Evolutionary conservation across 2,329 filamentous ascomycete species (phyloP).

Genomic region (Arthroderma sp.): DNA sequence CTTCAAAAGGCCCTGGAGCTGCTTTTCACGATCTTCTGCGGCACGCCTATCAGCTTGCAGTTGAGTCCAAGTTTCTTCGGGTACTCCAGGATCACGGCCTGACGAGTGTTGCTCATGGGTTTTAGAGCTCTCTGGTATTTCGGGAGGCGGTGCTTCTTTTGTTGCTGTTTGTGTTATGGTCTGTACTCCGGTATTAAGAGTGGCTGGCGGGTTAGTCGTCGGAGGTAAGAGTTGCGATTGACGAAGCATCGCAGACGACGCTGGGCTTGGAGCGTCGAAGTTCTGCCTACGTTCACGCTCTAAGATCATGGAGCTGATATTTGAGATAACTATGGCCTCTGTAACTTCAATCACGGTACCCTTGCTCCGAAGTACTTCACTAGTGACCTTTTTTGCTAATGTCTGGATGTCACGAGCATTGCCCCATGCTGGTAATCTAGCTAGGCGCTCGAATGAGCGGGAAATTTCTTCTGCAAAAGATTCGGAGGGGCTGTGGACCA

Average conservation of each 20-base stretch:
- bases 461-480: slow-evolving; percentile 31
- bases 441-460: too few species aligned
- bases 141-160: neutral
- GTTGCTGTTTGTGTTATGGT: too few species aligned
- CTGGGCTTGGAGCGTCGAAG: too few species aligned
- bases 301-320: slow-evolving; percentile 12
- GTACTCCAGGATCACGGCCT: slow-evolving; percentile 45
- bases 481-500: slow-evolving; percentile 6
- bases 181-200: too few species aligned
- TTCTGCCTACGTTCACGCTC: too few species aligned
- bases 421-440: slow-evolving; percentile 43
- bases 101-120: neutral
- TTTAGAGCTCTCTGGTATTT: neutral
- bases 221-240: too few species aligned
- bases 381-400: slow-evolving; percentile 42
- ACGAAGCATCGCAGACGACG: too few species aligned
- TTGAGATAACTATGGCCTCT: too few species aligned
- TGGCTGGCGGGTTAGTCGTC: too few species aligned
- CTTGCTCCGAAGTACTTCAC: slow-evolving; percentile 14
- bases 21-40: slow-evolving; percentile 14
- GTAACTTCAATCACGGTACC: slow-evolving; percentile 12
- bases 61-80: slow-evolving; percentile 50
- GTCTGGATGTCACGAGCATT: slow-evolving; percentile 52
- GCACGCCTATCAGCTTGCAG: slow-evolving; percentile 40
- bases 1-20: too few species aligned